Evolutionary conservation across 2,329 filamentous ascomycete species (phyloP).

Genomic region (Aspergillus versicolor): DNA sequence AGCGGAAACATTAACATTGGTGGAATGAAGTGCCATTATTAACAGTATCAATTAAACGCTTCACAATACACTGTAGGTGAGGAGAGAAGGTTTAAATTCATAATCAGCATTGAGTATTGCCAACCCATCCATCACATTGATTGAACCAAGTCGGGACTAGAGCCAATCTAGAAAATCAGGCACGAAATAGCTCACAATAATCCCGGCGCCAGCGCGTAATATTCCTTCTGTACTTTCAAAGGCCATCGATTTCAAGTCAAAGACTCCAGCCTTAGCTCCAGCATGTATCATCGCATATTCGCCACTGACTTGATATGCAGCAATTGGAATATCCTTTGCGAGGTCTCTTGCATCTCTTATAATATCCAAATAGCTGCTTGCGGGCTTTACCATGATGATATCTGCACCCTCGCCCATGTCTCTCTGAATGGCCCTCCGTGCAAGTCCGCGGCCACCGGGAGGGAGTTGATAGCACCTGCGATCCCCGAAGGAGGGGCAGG

Average conservation of each 20-base stretch:
- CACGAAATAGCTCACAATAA: conserved; percentile 91
- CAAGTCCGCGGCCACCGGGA: conserved; percentile 85
- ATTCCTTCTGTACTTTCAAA: conserved; percentile 95
- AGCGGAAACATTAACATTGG: background rate
- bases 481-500: conserved; percentile 87
- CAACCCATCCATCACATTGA: background rate
- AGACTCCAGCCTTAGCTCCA: conserved; percentile 91
- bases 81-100: background rate
- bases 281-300: conserved; percentile 99
- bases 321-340: conserved; percentile 84
- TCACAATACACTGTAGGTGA: background rate
- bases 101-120: background rate
- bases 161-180: conserved; percentile 72
- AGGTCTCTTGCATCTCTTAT: conserved; percentile 97
- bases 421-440: conserved; percentile 81
- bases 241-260: conserved; percentile 90
- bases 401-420: conserved; percentile 94
- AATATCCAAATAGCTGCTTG: conserved; percentile 92
- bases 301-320: conserved; percentile 94
- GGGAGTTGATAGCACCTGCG: conserved; percentile 96
- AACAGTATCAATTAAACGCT: background rate
- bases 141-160: background rate
- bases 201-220: conserved; percentile 85
- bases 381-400: conserved; percentile 99
- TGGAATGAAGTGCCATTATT: background rate